These are phyloP conservation scores for Fraxinus nigra DNA, from an alignment of 305 asterid genomes.

Conservation along the genomic window DNA sequence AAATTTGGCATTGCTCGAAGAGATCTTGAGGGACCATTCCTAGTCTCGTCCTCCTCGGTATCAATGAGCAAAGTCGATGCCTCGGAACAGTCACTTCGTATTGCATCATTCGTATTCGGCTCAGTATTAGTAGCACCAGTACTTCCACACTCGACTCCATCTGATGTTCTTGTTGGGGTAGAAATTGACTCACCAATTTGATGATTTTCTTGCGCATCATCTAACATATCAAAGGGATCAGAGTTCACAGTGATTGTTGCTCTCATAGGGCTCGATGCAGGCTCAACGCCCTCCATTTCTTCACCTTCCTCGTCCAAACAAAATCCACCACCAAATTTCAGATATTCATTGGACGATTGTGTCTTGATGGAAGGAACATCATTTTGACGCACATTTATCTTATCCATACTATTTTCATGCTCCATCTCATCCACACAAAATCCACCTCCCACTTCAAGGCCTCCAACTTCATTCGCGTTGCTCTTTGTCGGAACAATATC, in stretches of 20 bases:
- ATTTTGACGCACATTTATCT: conserved; percentile 8
- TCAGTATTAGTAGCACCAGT: conserved; percentile 7
- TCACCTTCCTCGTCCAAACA: conserved; percentile 59
- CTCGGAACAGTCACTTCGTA: conserved; percentile 8
- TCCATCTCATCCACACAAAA: conserved; percentile 26
- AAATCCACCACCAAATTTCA: conserved; percentile 81
- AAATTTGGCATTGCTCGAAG: conserved; percentile 88
- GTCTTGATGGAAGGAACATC: conserved; percentile 29
- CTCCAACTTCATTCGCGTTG: conserved; percentile 2
- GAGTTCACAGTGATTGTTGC: conserved; percentile 17
- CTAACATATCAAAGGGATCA: conserved; percentile 14
- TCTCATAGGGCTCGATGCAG: conserved; percentile 17
- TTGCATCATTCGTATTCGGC: conserved; percentile 13
- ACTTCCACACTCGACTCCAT: conserved; percentile 4
- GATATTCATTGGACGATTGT: conserved; percentile 47
- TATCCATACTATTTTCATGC: conserved; percentile 14
- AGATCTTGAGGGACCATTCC: conserved; percentile 15
- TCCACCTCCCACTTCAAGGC: conserved; percentile 21
- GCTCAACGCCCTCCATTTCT: conserved; percentile 23
- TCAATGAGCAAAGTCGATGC: conserved; percentile 14
- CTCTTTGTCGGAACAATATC: conserved; percentile 22
- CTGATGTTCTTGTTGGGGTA: conserved; percentile 15
- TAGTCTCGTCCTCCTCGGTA: conserved; percentile 26
- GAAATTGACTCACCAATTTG: conserved; percentile 17
- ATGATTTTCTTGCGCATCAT: conserved; percentile 21